Base-by-base conservation (phyloP, 768 basidiomycete species). In the Hirschioporus abietinus region DNA sequence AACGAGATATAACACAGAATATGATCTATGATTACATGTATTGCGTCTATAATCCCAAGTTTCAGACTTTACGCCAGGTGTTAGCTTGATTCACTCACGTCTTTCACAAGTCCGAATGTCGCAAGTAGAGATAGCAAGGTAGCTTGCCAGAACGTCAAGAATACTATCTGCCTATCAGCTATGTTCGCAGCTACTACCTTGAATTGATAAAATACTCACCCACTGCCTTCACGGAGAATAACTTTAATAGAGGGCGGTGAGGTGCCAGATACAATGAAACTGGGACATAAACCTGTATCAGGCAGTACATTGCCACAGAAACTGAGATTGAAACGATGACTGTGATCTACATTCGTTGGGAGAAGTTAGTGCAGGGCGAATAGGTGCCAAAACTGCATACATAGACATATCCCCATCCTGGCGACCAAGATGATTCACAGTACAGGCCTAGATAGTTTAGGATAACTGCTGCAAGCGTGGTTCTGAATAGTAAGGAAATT, bases 111-210 rank as follows among this genome's bases (percentile, higher is more conserved):
- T 0, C 84, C 85, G 65, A 88, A 77, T 73, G 84, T 79, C 52
- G 79, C 81, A 15, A 92, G 80, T 18, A 85, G 66, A 3, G 85
- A 83, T 17, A 92, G 79, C 35, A 85, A 78, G 0, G 83, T 85
- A 18, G 86, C 83, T 74, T 92, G 90, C 90, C 90, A 92, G 73
- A 92, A 92, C 7, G 88, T 90, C 20, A 91, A 77, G 72, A 91
- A 90, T 0, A 91, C 88, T 85, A 68, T 7, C 15, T 64, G 18
- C 52, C 30, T 8, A 59, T 20, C 30, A 57, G 61, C 35, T 23
- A 65, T 26, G 9, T n/a, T 59, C 25, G 4, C 25, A n/a, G 7
- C 58, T n/a, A n/a, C 58, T n/a, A n/a, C 9, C 58, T 3, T 9
- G 30, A 2, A 8, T 30, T 30, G 30, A 30, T 30, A 2, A 8